Evolutionary conservation across 495 filamentous ascomycete species (phyloP).

Genomic region (Xylaria nigripes): DNA sequence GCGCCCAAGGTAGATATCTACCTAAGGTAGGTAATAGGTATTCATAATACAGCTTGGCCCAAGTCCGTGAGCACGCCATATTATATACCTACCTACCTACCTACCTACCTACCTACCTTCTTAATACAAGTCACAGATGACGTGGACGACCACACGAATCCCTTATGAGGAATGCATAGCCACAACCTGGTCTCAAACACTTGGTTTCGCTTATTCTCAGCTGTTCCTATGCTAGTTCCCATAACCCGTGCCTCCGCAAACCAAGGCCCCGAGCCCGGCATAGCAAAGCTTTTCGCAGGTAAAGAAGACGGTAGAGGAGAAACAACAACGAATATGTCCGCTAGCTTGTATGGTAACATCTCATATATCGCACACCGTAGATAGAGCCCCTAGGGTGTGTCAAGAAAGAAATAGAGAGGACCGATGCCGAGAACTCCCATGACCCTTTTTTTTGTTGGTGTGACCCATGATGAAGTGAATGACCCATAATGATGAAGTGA

Average conservation of each 20-base stretch:
- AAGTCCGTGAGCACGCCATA: too few species aligned
- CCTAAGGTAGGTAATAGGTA: too few species aligned
- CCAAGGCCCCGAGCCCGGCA: neutral
- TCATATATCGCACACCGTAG: slow-evolving; percentile 3
- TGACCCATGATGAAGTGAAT: slow-evolving; percentile 7
- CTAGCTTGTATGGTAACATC: neutral
- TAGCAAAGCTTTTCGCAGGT: neutral
- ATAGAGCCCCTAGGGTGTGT: neutral
- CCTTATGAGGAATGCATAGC: neutral
- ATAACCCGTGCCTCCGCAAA: neutral
- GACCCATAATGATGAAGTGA: too few species aligned
- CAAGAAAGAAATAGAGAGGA: slow-evolving; percentile 1
- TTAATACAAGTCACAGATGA: neutral
- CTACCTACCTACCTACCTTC: neutral
- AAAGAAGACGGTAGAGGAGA: neutral
- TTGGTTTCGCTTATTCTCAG: slow-evolving; percentile 2
- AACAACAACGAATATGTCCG: neutral
- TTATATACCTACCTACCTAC: too few species aligned
- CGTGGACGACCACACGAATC: neutral
- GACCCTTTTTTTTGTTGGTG: slow-evolving; percentile 9
- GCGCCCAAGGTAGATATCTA: too few species aligned
- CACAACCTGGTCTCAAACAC: neutral
- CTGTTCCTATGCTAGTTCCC: neutral
- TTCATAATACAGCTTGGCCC: too few species aligned
- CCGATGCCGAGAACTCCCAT: slow-evolving; percentile 7